Conservation (phyloP, 2,329 filamentous ascomycete genomes). For the Metarhizium humberi region DNA sequence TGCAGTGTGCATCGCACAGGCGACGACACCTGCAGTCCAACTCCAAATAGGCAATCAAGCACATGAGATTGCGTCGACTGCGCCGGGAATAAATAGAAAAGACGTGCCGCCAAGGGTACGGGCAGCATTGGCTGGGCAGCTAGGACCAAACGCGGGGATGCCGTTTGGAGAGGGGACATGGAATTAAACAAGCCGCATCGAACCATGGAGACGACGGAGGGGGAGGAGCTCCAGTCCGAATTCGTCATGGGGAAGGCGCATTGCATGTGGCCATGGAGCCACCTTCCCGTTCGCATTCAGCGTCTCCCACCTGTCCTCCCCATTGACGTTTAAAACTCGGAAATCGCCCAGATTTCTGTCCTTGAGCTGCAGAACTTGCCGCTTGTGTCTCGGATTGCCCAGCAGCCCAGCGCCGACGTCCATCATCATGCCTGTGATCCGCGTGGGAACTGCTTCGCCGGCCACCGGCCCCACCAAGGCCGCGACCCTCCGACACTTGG, state of each 20-base stretch:
- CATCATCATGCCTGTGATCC: constrained; percentile 27
- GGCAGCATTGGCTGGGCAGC: too few relatives aligned
- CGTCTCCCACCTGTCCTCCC: too few relatives aligned
- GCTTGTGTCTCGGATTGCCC: background rate
- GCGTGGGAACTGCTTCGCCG: constrained; percentile 48
- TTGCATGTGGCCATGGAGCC: background rate
- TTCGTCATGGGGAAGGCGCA: background rate
- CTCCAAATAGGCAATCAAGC: too few relatives aligned
- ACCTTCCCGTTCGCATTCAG: background rate
- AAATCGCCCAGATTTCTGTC: background rate
- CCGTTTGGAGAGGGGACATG: too few relatives aligned
- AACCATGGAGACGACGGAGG: background rate
- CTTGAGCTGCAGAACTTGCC: background rate
- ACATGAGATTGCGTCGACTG: too few relatives aligned
- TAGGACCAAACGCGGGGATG: too few relatives aligned
- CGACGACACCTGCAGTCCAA: too few relatives aligned
- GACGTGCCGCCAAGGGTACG: too few relatives aligned
- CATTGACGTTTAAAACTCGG: background rate
- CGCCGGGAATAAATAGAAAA: too few relatives aligned
- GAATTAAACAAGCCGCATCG: too few relatives aligned
- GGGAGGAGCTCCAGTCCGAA: background rate
- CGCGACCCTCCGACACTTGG: constrained; percentile 58
- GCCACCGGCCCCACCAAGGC: constrained; percentile 37
- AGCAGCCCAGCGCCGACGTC: background rate
- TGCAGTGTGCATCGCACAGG: too few relatives aligned